These are phyloP conservation scores for Linnemannia zychae DNA, from an alignment of 192 early-diverging fungal species.

Conservation along the genomic window DNA sequence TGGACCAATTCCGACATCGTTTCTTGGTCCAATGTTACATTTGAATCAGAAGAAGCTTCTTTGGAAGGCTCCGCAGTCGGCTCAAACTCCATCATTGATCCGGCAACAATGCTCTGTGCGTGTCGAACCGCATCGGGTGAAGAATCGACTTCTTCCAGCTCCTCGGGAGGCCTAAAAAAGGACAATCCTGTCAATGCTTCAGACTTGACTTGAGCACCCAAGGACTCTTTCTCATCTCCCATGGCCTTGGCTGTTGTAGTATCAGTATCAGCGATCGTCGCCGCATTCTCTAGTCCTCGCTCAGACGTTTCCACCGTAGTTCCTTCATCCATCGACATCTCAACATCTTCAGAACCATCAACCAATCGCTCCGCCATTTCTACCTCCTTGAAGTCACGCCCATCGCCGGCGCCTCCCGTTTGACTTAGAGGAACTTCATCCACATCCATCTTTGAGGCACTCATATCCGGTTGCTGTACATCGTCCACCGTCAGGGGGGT, in stretches of 20 bases:
- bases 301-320: background rate
- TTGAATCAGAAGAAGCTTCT: background rate
- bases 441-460: background rate
- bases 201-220: background rate
- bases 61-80: background rate
- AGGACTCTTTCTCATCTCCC: background rate
- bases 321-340: background rate
- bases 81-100: constrained; percentile 14
- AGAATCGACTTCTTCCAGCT: background rate
- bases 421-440: background rate
- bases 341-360: background rate
- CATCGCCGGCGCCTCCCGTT: background rate
- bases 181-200: constrained; percentile 10
- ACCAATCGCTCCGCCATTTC: background rate
- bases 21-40: background rate
- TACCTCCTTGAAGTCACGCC: background rate
- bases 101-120: constrained; percentile 2
- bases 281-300: background rate
- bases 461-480: background rate
- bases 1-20: background rate
- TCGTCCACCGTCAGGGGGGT: background rate
- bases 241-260: background rate
- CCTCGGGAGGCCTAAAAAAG: constrained; percentile 19
- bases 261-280: background rate
- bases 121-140: constrained; percentile 1